Conservation (phyloP, 768 basidiomycete genomes). For the Galerina sulciceps region DNA sequence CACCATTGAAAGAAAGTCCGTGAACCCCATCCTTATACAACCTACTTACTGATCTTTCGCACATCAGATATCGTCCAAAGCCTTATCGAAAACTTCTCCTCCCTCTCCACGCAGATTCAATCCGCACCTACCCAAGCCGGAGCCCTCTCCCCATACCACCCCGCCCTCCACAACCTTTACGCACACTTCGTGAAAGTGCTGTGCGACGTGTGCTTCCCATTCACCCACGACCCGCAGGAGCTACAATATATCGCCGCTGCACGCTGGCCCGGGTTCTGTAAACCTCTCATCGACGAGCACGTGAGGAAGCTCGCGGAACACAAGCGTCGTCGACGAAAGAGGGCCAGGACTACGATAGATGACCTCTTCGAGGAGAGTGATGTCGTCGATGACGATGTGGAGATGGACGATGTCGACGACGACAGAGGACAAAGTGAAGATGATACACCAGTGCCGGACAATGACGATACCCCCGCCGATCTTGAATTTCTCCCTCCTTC, state of each 20-base stretch:
- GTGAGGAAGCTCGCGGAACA: slow-evolving; percentile 5
- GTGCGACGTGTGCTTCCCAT: slow-evolving; percentile 64
- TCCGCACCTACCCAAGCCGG: slow-evolving; percentile 3
- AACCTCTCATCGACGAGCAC: slow-evolving; percentile 64
- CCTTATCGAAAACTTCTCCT: slow-evolving; percentile 43
- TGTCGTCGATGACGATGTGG: slow-evolving; percentile 28
- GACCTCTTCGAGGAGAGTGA: slow-evolving; percentile 8
- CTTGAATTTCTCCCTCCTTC: slow-evolving; percentile 38
- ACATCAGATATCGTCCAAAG: slow-evolving; percentile 34
- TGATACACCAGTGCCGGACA: background rate
- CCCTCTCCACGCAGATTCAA: slow-evolving; percentile 12
- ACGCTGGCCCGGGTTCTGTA: slow-evolving; percentile 80
- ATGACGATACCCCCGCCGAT: background rate
- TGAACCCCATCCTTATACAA: background rate
- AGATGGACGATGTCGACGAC: slow-evolving; percentile 12
- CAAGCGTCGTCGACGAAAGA: background rate
- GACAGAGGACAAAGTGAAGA: background rate
- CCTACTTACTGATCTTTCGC: background rate
- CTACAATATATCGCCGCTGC: slow-evolving; percentile 78
- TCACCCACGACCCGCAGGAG: slow-evolving; percentile 69
- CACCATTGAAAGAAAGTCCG: slow-evolving; percentile 62
- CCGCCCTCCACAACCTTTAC: slow-evolving; percentile 61
- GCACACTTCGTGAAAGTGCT: slow-evolving; percentile 64
- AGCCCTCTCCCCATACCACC: slow-evolving; percentile 48
- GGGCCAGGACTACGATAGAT: too few species aligned